Evolutionary conservation across 495 filamentous ascomycete genomes (phyloP).

Genomic region (Penicillium flavigenum): DNA sequence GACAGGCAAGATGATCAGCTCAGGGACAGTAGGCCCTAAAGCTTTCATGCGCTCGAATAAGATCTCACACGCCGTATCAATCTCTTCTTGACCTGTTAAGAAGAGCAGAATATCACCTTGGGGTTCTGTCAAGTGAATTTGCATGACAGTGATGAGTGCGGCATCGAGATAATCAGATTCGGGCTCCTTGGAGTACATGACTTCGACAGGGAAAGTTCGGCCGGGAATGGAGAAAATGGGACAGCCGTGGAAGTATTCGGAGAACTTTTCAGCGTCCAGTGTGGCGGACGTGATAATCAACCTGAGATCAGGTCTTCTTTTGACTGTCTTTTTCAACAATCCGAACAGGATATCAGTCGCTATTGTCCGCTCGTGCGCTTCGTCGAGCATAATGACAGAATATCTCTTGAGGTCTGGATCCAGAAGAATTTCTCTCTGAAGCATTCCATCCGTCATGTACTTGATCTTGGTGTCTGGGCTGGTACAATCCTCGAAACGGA

Average conservation of each 20-base stretch:
- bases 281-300: conserved; percentile 96
- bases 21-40: conserved; percentile 83
- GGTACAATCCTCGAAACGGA: conserved; percentile 95
- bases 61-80: conserved; percentile 90
- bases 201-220: conserved; percentile 90
- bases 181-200: conserved; percentile 90
- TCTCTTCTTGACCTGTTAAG: conserved; percentile 96
- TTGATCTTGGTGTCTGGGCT: conserved; percentile 91
- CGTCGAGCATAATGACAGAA: conserved; percentile 96
- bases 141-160: conserved; percentile 95
- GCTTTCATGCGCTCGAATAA: conserved; percentile 96
- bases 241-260: conserved; percentile 87
- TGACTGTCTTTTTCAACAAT: conserved; percentile 89
- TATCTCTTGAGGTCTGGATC: conserved; percentile 87
- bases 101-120: conserved; percentile 93
- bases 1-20: conserved; percentile 89
- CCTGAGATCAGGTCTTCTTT: conserved; percentile 80
- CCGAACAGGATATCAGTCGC: conserved; percentile 95
- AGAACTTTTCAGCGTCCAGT: conserved; percentile 96
- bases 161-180: conserved; percentile 96
- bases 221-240: conserved; percentile 97
- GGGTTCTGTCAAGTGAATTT: conserved; percentile 91
- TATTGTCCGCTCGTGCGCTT: conserved; percentile 97
- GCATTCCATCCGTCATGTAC: conserved; percentile 99
- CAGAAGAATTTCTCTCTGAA: conserved; percentile 89